A percentile compares a stretch with the other conserved stretches of the same genome.
Conservation (phyloP, 2,329 filamentous ascomycete species). For the Alternaria dauci region DNA sequence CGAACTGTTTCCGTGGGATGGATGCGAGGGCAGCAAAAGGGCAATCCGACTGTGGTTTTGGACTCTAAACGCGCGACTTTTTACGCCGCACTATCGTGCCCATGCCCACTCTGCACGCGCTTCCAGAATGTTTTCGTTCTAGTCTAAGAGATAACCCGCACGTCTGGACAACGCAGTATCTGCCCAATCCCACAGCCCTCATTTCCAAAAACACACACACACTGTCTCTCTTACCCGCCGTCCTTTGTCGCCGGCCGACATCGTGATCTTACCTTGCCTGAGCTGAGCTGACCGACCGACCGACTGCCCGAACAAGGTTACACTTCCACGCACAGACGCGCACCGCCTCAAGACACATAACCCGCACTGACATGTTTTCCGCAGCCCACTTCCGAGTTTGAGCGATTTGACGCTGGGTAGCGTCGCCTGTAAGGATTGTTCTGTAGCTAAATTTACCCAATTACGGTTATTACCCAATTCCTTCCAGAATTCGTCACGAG, state of each 20-base stretch:
- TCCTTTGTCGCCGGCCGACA: background rate
- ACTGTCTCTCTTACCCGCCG: background rate
- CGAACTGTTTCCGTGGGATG: constrained; percentile 52
- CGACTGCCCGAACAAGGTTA: constrained; percentile 1
- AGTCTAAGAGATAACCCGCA: background rate
- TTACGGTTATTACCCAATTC: constrained; percentile 14
- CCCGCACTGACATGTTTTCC: background rate
- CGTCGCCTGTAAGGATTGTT: constrained; percentile 32
- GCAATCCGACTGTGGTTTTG: too few relatives aligned
- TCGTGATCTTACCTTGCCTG: constrained; percentile 1
- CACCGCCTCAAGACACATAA: constrained; percentile 34
- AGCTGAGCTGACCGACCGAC: constrained; percentile 1
- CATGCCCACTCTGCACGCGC: constrained; percentile 20
- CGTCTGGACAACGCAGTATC: background rate
- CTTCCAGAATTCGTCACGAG: constrained; percentile 31
- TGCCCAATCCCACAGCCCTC: too few relatives aligned
- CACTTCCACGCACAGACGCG: constrained; percentile 13
- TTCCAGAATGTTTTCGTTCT: background rate
- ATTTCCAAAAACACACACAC: background rate
- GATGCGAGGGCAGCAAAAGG: background rate
- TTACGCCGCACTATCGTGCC: constrained; percentile 15
- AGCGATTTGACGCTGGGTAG: constrained; percentile 46
- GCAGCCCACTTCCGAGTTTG: constrained; percentile 43
- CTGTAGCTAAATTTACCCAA: constrained; percentile 42
- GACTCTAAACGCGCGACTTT: constrained; percentile 14